Base-by-base conservation (phyloP, 257 asterid species). In the Thymus quinquecostatus region DNA sequence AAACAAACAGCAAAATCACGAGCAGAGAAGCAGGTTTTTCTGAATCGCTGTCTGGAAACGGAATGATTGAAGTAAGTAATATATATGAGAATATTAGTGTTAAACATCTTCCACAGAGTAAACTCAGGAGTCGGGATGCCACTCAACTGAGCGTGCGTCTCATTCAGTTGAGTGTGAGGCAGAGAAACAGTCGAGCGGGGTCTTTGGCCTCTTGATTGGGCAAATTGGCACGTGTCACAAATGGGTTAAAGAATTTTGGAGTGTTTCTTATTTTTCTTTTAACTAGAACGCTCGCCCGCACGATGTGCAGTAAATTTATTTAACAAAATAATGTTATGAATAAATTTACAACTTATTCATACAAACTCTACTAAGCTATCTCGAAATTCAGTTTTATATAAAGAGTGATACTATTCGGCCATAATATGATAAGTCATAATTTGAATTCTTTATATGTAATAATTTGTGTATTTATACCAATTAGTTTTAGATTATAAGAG, bases 131-230 rank as follows among this genome's bases (percentile, higher is more conserved):
- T 1, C 61, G 61, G 38, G 29, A 53, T 21, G 58, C 58, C 58
- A 50, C 57, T 50, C 57, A 28, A 55, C 60, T 54, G 12, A 21
- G 34, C 59, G 59, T 21, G 11, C 59, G 58, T n/a, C 56, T 51
- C 58, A 14, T 14, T 51, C 33, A 53, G 36, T 54, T 27, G 60
- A 54, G n/a, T 56, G 62, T 10, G 62, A 56, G 62, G 41, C 62
- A 10, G 41, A 56, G 62, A 56, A 56, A 12, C 41, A 56, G 40
- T 56, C 62, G 62, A 56, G 41, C 41, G 8, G 40, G 2, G 41
- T 10, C n/a, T 10, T 10, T 56, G 40, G 62, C 62, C 21, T 56
- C 62, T 30, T 30, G 9, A 29, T 10, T 29, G 62, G 62, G 62
- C n/a, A 29, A 56, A 2, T 56, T 8, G 38, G 36, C 62, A 56